phyloP scores from a whole-genome alignment of 2,329 filamentous ascomycete species.

The Aphanocladium album region DNA sequence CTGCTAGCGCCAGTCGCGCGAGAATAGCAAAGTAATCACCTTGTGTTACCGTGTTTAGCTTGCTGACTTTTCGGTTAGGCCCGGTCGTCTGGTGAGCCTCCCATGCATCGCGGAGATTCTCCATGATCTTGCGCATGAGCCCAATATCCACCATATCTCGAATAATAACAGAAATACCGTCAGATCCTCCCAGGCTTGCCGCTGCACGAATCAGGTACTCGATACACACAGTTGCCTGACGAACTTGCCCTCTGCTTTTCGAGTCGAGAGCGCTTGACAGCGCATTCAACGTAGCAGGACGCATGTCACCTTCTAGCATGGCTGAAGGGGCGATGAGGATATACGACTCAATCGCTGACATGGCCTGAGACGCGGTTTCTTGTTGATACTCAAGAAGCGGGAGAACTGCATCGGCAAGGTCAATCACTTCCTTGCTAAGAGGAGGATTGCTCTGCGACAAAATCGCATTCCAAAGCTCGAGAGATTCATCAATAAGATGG shows the following conservation, averaged over 20 bases:
- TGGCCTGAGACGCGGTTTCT: conserved; percentile 55
- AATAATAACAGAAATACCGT: conserved; percentile 58
- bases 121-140: conserved; percentile 59
- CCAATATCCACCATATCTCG: conserved; percentile 60
- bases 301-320: conserved; percentile 53
- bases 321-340: conserved; percentile 64
- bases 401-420: conserved; percentile 58
- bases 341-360: conserved; percentile 66
- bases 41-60: conserved; percentile 69
- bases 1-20: conserved; percentile 69
- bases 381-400: conserved; percentile 63
- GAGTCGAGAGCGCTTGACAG: conserved; percentile 46
- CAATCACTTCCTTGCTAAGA: conserved; percentile 55
- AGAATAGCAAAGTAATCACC: conserved; percentile 83
- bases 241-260: conserved; percentile 53
- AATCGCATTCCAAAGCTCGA: conserved; percentile 83
- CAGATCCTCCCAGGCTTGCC: conserved; percentile 54
- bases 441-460: conserved; percentile 61
- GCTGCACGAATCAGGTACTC: conserved; percentile 62
- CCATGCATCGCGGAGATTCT: conserved; percentile 62
- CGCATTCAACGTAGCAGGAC: conserved; percentile 44
- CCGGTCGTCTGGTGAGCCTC: conserved; percentile 77
- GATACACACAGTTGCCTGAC: conserved; percentile 54
- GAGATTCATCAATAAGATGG: conserved; percentile 84
- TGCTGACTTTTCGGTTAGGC: conserved; percentile 64